These are phyloP conservation scores for Paxillus rubicundulus DNA, from an alignment of 768 basidiomycete species.

Conservation along the genomic window DNA sequence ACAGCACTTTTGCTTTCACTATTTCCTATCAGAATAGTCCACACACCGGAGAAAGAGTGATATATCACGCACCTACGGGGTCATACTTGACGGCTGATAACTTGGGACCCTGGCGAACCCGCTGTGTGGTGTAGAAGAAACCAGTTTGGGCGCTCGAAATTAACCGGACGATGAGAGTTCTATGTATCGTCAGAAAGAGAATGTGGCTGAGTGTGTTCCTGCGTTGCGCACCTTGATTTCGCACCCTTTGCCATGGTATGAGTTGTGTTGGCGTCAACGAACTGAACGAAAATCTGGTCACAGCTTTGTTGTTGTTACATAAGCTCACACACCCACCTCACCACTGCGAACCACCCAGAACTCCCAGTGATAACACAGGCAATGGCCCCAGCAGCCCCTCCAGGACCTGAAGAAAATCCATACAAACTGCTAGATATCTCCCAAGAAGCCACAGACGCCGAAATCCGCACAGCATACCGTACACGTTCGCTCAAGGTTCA, in stretches of 20 bases:
- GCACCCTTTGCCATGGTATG: conserved; percentile 54
- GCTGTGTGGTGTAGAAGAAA: conserved; percentile 84
- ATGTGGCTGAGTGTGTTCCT: neutral
- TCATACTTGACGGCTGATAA: conserved; percentile 92
- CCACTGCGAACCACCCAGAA: too few relatives aligned
- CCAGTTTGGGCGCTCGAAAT: conserved; percentile 92
- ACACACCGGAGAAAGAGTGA: neutral
- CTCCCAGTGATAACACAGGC: neutral
- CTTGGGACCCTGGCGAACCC: conserved; percentile 71
- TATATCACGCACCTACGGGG: conserved; percentile 60
- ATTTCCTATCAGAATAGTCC: neutral
- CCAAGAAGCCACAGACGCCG: conserved; percentile 67
- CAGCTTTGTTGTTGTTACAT: conserved; percentile 2
- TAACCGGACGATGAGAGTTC: conserved; percentile 82
- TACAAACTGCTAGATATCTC: conserved; percentile 69
- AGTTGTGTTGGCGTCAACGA: neutral
- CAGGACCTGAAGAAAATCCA: conserved; percentile 64
- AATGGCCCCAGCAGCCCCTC: conserved; percentile 26
- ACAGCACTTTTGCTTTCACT: conserved; percentile 74
- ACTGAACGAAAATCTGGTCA: neutral
- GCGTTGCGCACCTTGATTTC: conserved; percentile 50
- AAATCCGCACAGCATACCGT: conserved; percentile 78
- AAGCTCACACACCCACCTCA: conserved; percentile 2
- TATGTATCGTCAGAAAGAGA: conserved; percentile 27
- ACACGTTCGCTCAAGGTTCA: conserved; percentile 82